Base-by-base conservation (phyloP, 2,329 filamentous ascomycete genomes). In the Fusarium luffae region DNA sequence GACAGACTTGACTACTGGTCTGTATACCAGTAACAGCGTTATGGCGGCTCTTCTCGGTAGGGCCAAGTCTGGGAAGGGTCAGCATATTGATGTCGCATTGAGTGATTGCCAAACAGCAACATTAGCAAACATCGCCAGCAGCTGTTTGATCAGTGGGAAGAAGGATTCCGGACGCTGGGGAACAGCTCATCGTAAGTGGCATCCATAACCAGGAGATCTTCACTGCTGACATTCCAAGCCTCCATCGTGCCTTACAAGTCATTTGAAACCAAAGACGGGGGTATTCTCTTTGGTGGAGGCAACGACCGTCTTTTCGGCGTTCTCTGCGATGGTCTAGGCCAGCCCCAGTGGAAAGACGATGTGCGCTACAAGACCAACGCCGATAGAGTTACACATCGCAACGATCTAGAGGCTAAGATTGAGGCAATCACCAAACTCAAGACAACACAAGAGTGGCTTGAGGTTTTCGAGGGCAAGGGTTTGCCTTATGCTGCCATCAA, bases 101-200 rank as follows among this genome's bases (percentile, higher is more conserved):
- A 97, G 93, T 70, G 96, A 99, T 78, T 98, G 94, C 75, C 96
- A 99, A 77, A 94, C 96, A 19, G 96, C 94, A 1, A 98, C 94
- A 0, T 82, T 99, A 46, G 90, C 93, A n/a, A 99, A 98, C 77
- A 93, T 99, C 75, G 96, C 95, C 11, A 97, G 93, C 77, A 97
- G 94, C 63, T 93, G 91, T 64, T 83, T 99, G 43, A 92, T 98
- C 68, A 97, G 92, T 73, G 94, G 94, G 3, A 82, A 97, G 79
- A 91, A 91, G 71, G 96, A 99, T 77, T 88, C 90, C 5, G 96
- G 96, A 0, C 87, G 96, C 69, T 98, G 96, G 95, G 96, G 96
- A 9, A 99, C 96, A 5, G 95, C 95, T 44, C 96, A 99, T 84
- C 96, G 92, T 93, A 83, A 81, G 82, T 81, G 23, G 12, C 12